Base-by-base conservation (phyloP, 163 green algal species). In the Trebouxiophyceae sp. region DNA sequence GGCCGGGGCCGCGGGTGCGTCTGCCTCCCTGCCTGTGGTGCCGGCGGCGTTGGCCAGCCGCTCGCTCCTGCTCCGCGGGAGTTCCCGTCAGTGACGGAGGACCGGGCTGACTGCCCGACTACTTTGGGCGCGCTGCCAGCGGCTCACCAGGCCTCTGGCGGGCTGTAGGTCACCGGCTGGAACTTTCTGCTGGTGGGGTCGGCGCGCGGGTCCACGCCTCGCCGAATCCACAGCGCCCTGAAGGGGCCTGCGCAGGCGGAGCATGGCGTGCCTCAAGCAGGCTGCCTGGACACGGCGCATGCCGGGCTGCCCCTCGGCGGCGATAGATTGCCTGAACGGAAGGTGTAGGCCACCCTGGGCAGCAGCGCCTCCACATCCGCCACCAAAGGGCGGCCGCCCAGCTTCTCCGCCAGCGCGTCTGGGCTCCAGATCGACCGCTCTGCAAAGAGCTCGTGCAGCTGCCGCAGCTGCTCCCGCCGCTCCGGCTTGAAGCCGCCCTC, bases 91-190 rank as follows among this genome's bases (percentile, higher is more conserved):
- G n/a, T n/a, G n/a, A n/a, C n/a, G n/a, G n/a, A n/a, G n/a, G n/a
- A n/a, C n/a, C n/a, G n/a, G n/a, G n/a, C n/a, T n/a, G n/a, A n/a
- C n/a, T n/a, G n/a, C n/a, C n/a, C n/a, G n/a, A n/a, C n/a, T n/a
- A n/a, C n/a, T n/a, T n/a, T n/a, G n/a, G n/a, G n/a, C n/a, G n/a
- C n/a, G n/a, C n/a, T n/a, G n/a, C n/a, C n/a, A n/a, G 39, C 19
- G 39, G 61, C 61, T 50, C 32, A 73, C 70, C 70, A 77, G 16
- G 50, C 47, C 24, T 33, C 32, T 54, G 71, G 68, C 22, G 70
- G 44, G 4, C 64, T 24, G 27, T 74, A 65, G 19, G 45, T 30
- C 22, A 75, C 4, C 29, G 70, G 62, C 39, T 79, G 72, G 28
- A 60, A 70, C n/a, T 16, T 22, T 5, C 31, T 28, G 33, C 54